Base-by-base conservation (phyloP, 192 early-diverging fungal genomes). In the Coemansia erecta region DNA sequence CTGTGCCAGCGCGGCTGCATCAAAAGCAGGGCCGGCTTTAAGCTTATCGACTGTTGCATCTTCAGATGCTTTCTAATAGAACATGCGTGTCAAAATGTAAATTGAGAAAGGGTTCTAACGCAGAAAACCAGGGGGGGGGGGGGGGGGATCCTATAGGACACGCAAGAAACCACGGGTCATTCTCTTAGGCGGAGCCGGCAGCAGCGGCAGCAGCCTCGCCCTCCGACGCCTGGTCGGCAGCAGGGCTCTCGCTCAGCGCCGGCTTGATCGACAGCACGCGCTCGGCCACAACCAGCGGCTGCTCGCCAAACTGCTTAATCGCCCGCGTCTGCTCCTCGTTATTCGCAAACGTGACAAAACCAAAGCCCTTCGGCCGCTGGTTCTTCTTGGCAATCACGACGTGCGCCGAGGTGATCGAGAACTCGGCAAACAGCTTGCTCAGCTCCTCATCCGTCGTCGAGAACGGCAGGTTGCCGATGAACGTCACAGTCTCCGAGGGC, bases 301-400 rank as follows among this genome's bases (percentile, higher is more conserved):
- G 52, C 13, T 26, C 60, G 21, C 42, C 43, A 55, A 60, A 74
- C 58, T 61, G 63, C 42, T 61, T 57, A 12, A 80, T 53, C 15
- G 68, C 77, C 60, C 61, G 56, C 37, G 56, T 28, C 79, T 95
- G 94, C 61, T 94, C 92, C 12, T 66, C 87, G 55, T 91, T 83
- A 64, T 81, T 75, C 19, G 74, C 82, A 52, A 94, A 82, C 64
- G 93, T 92, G 21, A 95, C 90, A 77, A 99, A 99, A 18, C 94
- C 97, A 78, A 90, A 99, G 54, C 95, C 95, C 83, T 94, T 94
- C 74, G 86, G 85, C 48, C 89, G 85, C 23, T 88, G 90, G 56
- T 72, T 82, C 64, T 66, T 80, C 61, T 75, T 67, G 64, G 58
- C 81, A 41, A 68, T 80, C 37, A 96, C 92, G 48, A 98, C 84